Base-by-base conservation (phyloP, 208 protist species). In the Trichomonas vaginalis region DNA sequence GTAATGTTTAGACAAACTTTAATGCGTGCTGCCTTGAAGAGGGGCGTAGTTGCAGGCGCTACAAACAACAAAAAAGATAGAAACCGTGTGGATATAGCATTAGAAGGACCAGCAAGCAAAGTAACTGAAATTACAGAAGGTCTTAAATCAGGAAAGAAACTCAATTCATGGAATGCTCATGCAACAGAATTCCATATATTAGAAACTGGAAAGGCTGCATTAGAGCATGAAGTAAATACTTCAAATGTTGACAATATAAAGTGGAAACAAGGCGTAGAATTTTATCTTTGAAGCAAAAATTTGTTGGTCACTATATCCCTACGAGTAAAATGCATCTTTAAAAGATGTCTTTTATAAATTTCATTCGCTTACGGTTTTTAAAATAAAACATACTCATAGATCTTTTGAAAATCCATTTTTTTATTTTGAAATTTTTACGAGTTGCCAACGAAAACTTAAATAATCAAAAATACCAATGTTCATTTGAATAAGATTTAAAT, bases 181-280 rank as follows among this genome's bases (percentile, higher is more conserved):
- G 42, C 14, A 17, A 92, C 86, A 17, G 14, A 42, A 40, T 42
- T 92, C 17, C 14, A 56, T 10, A n/a, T 35, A 35, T 0, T 39
- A 51, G 45, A 48, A 48, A 56, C 45, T 39, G 86, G 86, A 15
- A 92, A 92, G 51, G 32, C 42, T 17, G 40, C 86, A 51, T 32
- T 92, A 15, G 86, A 92, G 42, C 86, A 92, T 47, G 86, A 92
- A 51, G 86, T 92, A 35, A 92, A 92, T 45, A 92, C 86, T 39
- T 92, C 86, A 56, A 92, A 92, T 51, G 86, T 92, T 92, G 86
- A 92, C 17, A 92, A 92, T 92, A 92, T 92, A 6, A 92, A 51
- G 35, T 92, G 86, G 86, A 92, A 92, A 32, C 23, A 92, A 92
- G 86, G 86, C 15, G 86, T 92, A 12, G 45, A 92, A 39, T 92